These are phyloP conservation scores for Scheffersomyces insectosa DNA, from an alignment of 1,139 yeast species.

Conservation along the genomic window DNA sequence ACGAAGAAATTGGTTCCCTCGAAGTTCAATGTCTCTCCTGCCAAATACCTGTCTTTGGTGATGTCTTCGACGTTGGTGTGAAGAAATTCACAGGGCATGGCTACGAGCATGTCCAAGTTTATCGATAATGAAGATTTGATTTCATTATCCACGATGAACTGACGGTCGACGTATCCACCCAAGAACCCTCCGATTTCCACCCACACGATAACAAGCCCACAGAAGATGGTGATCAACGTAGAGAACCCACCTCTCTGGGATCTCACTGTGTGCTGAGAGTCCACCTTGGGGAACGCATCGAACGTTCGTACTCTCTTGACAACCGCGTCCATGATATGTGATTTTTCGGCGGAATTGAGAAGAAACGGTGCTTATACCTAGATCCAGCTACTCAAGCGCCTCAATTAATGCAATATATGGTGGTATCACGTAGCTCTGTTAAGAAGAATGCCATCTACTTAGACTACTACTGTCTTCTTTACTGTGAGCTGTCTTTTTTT, in stretches of 20 bases:
- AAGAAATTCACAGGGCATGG: constrained; percentile 78
- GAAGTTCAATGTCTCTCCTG: constrained; percentile 69
- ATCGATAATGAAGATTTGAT: constrained; percentile 62
- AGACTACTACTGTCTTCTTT: neutral
- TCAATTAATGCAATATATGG: too few species aligned
- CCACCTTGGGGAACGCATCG: constrained; percentile 88
- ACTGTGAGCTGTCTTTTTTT: neutral
- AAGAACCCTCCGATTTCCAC: constrained; percentile 83
- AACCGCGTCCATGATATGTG: constrained; percentile 34
- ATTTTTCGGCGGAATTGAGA: neutral
- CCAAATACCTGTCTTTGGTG: constrained; percentile 76
- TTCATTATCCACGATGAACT: constrained; percentile 70
- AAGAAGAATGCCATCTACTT: too few species aligned
- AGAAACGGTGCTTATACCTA: too few species aligned
- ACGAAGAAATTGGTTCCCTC: constrained; percentile 60
- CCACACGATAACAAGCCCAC: constrained; percentile 72
- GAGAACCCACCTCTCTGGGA: constrained; percentile 77
- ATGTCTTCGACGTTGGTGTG: constrained; percentile 78
- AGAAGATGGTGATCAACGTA: constrained; percentile 62
- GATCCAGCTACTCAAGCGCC: too few species aligned
- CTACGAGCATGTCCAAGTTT: constrained; percentile 78
- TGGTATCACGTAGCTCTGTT: too few species aligned
- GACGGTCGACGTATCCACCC: constrained; percentile 81
- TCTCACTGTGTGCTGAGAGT: constrained; percentile 70
- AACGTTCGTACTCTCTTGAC: constrained; percentile 56